Percentiles rank a stretch among this genome's conserved stretches.
These are phyloP conservation scores for Xylariaceae sp. DNA, from an alignment of 2,329 filamentous ascomycete species.

Conservation along the genomic window DNA sequence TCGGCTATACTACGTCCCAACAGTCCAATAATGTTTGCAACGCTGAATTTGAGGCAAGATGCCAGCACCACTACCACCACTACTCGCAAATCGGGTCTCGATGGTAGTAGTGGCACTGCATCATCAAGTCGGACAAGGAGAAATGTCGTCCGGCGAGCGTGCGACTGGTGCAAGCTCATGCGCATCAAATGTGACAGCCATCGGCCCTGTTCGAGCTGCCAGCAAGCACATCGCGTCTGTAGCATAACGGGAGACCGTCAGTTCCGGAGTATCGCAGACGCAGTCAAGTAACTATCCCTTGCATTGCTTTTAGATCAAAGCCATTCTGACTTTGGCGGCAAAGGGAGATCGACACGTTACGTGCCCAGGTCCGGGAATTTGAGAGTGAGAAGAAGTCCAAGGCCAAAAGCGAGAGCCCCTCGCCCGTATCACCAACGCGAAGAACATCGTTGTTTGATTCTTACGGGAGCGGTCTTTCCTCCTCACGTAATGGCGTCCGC, in stretches of 20 bases:
- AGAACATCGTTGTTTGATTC: not conserved
- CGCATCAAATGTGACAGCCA: constrained; percentile 17
- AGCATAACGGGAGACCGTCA: constrained; percentile 7
- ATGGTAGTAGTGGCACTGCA: not conserved
- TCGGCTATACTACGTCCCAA: too few relatives aligned
- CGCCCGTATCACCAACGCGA: not conserved
- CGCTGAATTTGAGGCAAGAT: too few relatives aligned
- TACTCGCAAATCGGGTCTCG: not conserved
- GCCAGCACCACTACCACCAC: too few relatives aligned
- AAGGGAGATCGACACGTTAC: constrained; percentile 3
- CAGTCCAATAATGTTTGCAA: too few relatives aligned
- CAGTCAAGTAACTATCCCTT: constrained; percentile 3
- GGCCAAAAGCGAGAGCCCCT: not conserved
- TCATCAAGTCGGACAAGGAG: constrained; percentile 8
- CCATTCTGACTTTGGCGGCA: not conserved
- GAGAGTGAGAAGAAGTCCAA: not conserved
- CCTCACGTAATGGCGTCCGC: constrained; percentile 8
- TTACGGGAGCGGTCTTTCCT: not conserved
- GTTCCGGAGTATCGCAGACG: constrained; percentile 13
- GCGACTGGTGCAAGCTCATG: constrained; percentile 16
- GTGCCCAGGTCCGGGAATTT: not conserved
- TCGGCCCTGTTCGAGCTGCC: constrained; percentile 15
- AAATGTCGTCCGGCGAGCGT: constrained; percentile 11
- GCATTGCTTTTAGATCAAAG: too few relatives aligned
- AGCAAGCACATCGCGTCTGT: constrained; percentile 8